Percentiles rank a stretch among this genome's conserved stretches.
These are phyloP conservation scores for Crepidotus variabilis DNA, from an alignment of 768 basidiomycete species.

Conservation along the genomic window DNA sequence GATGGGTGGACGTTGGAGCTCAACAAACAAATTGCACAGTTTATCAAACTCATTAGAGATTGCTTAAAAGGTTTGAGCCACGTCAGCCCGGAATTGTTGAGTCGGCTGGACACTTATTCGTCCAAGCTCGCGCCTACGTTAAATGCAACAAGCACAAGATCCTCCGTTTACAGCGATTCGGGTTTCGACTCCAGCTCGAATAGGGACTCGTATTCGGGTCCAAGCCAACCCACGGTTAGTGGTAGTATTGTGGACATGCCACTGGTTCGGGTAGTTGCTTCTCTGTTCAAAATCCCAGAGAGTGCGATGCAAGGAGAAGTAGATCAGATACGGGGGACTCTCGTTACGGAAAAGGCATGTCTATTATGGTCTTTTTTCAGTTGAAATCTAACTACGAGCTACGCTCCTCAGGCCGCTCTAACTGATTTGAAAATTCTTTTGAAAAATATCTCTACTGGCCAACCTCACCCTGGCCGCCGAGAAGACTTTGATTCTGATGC, in stretches of 20 bases:
- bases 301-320: conserved; percentile 70
- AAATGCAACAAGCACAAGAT: conserved; percentile 16
- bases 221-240: conserved; percentile 29
- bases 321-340: conserved; percentile 51
- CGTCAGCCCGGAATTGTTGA: conserved; percentile 78
- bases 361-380: not conserved
- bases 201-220: conserved; percentile 43
- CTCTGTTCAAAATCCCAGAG: conserved; percentile 72
- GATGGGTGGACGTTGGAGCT: conserved; percentile 94
- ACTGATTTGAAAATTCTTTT: conserved; percentile 80
- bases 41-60: conserved; percentile 83
- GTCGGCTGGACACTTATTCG: conserved; percentile 81
- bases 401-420: conserved; percentile 61
- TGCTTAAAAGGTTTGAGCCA: conserved; percentile 69
- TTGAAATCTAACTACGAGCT: too few species aligned
- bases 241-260: conserved; percentile 70
- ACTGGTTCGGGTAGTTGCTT: conserved; percentile 64
- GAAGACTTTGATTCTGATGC: conserved; percentile 84
- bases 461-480: conserved; percentile 77
- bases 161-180: conserved; percentile 46
- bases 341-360: conserved; percentile 74
- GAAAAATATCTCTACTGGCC: conserved; percentile 85
- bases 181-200: conserved; percentile 64
- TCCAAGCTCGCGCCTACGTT: conserved; percentile 70
- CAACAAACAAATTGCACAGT: conserved; percentile 87